Evolutionary conservation across 352 stramenopile species (phyloP).

Genomic region (Phytopythium mirpurense): DNA sequence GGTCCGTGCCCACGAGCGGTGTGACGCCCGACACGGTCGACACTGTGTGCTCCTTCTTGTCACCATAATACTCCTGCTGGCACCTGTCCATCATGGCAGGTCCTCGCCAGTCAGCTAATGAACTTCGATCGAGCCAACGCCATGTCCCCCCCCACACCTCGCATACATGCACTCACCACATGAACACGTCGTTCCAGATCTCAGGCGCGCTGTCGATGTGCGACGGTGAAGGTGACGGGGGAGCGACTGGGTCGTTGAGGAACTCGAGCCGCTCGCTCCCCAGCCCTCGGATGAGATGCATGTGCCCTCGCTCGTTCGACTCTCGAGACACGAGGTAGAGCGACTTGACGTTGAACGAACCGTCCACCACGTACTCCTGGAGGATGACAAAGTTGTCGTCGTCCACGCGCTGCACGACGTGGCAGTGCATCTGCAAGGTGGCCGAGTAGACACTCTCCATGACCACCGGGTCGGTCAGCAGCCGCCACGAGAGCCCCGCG

Average conservation of each 20-base stretch:
- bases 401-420: slow-evolving; percentile 6
- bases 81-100: neutral
- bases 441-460: slow-evolving; percentile 7
- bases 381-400: slow-evolving; percentile 6
- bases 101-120: no score
- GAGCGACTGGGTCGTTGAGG: neutral
- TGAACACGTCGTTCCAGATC: slow-evolving; percentile 6
- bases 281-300: slow-evolving; percentile 3
- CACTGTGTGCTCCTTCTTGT: slow-evolving; percentile 4
- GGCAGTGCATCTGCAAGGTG: slow-evolving; percentile 1
- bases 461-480: neutral
- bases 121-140: neutral
- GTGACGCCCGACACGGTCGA: slow-evolving; percentile 1
- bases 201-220: neutral
- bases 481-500: neutral
- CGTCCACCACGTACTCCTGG: slow-evolving; percentile 4
- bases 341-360: slow-evolving; percentile 2
- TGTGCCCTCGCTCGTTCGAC: neutral
- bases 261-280: slow-evolving; percentile 6
- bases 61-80: slow-evolving; percentile 1
- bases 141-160: no score
- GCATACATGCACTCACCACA: neutral
- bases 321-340: slow-evolving; percentile 5
- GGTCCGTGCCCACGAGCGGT: slow-evolving; percentile 1
- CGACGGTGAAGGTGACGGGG: neutral